Base-by-base conservation (phyloP, 169 alveolate species). In the Theileria sp. region DNA sequence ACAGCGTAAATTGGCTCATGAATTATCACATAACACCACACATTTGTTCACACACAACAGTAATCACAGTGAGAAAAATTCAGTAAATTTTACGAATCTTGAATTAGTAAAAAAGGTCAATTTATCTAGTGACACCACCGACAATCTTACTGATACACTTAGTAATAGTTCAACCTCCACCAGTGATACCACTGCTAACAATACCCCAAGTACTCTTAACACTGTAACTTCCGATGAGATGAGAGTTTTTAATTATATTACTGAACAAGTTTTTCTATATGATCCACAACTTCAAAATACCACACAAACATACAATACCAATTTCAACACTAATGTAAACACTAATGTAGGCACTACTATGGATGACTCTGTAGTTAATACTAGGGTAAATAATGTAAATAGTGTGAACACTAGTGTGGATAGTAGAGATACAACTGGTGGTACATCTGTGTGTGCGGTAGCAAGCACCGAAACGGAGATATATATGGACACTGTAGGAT, bases 401-500 rank as follows among this genome's bases (percentile, higher is more conserved):
- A 44, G 2, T 44, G 17, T 13, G 12, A 8, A 44, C 8, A 8
- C 17, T 44, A 44, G 17, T 44, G 17, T 4, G 54, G 54, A n/a
- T n/a, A n/a, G n/a, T n/a, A n/a, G n/a, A n/a, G n/a, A n/a, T n/a
- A n/a, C n/a, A n/a, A n/a, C 8, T 44, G 17, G 19, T 44, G 17
- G 54, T 44, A 8, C 54, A 10, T 0, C 17, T 44, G 54, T 32
- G 36, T 32, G 54, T 44, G 17, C 54, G 3, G 54, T 44, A 44
- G 17, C 54, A 4, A 44, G 15, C 54, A 44, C 54, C 54, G 54
- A 4, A 44, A 44, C 54, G 54, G 54, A 44, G 17, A 95, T 97
- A 12, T 92, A 96, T 73, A 94, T 97, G 98, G 99, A 97, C 86
- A 95, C 97, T 28, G 94, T 95, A 97, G 97, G 92, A 21, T 97